Evolutionary conservation across 345 rosid genomes (phyloP), one percentile per base, ranked within the genome.

Genomic region (Erodium maritimum): DNA sequence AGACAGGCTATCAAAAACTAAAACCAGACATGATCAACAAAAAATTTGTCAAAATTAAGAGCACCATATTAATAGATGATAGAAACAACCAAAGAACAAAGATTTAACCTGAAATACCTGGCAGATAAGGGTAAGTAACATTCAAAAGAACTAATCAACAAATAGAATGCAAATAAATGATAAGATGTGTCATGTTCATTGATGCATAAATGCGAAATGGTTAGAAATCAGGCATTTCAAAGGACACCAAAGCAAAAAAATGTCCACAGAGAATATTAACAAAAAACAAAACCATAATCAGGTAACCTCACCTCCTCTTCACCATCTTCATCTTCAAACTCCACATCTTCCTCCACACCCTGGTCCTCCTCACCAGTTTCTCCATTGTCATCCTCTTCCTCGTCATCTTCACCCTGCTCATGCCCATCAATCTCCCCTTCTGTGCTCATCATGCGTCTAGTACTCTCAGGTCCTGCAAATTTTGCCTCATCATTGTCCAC

Each of bases 381-480:
- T 17, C 86, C 88, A 71, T 61, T 71, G 74, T 73, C 80, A 50
- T 78, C 82, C 6, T 78, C 91, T 19, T 72, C 86, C 16, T 61
- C 85, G 61, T 78, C 84, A 50, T 81, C 82, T 55, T 82, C 91
- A 5, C 91, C 91, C 48, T 80, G 86, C 54, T 85, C 91, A 77
- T 85, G 88, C 16, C 82, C 88, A 75, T 85, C 91, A 76, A 85
- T 85, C 75, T 82, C 91, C 19, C 84, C 88, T 50, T 79, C 82
- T 3, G 82, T 71, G 50, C 79, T 75, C 0, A 68, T 71, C 64
- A 80, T 55, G 58, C 79, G 56, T 16, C 81, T 72, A 1, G 71
- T 71, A 60, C 71, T 76, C 68, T 64, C 82, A 0, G 75, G 82
- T 61, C 68, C 79, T 5, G 56, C 61, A 60, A 65, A 56, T 52